phyloP scores from a whole-genome alignment of 768 basidiomycete species.

The Amanita jacksonii region DNA sequence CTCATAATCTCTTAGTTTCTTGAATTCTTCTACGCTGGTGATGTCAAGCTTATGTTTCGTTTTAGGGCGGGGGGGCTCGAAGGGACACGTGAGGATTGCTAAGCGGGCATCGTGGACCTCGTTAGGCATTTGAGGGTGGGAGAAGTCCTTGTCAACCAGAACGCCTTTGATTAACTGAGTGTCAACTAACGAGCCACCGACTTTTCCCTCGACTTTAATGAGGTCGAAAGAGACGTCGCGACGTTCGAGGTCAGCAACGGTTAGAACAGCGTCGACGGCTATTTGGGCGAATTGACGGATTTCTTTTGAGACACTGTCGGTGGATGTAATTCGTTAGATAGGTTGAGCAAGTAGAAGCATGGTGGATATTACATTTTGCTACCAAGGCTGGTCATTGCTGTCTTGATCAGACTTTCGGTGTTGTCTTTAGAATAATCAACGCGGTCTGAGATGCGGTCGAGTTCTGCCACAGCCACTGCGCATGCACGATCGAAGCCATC shows the following conservation, averaged over 20 bases:
- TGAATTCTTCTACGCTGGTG: slow-evolving; percentile 93
- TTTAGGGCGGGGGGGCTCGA: slow-evolving; percentile 97
- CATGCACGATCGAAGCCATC: slow-evolving; percentile 98
- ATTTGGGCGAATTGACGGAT: slow-evolving; percentile 94
- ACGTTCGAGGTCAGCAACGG: slow-evolving; percentile 91
- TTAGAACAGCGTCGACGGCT: slow-evolving; percentile 92
- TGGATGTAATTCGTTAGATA: not conserved
- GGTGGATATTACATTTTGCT: slow-evolving; percentile 81
- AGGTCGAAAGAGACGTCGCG: slow-evolving; percentile 95
- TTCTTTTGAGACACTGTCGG: slow-evolving; percentile 89
- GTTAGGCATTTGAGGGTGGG: slow-evolving; percentile 96
- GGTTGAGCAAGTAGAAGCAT: not conserved
- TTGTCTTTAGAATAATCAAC: slow-evolving; percentile 78
- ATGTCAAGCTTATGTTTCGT: slow-evolving; percentile 99
- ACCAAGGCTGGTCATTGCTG: slow-evolving; percentile 92
- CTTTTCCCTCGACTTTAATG: slow-evolving; percentile 99
- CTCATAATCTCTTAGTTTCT: slow-evolving; percentile 90
- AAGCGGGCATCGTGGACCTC: slow-evolving; percentile 81
- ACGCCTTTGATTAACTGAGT: slow-evolving; percentile 94
- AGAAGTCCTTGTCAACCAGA: slow-evolving; percentile 99
- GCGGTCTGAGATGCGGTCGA: slow-evolving; percentile 85
- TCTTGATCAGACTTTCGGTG: slow-evolving; percentile 84
- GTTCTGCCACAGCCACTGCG: slow-evolving; percentile 77
- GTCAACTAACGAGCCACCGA: slow-evolving; percentile 93
- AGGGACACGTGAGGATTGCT: slow-evolving; percentile 97